A percentile compares a stretch with the other conserved stretches of the same genome.
Evolutionary conservation across 345 rosid species (phyloP).

Genomic region (Capsella bursapastoris): DNA sequence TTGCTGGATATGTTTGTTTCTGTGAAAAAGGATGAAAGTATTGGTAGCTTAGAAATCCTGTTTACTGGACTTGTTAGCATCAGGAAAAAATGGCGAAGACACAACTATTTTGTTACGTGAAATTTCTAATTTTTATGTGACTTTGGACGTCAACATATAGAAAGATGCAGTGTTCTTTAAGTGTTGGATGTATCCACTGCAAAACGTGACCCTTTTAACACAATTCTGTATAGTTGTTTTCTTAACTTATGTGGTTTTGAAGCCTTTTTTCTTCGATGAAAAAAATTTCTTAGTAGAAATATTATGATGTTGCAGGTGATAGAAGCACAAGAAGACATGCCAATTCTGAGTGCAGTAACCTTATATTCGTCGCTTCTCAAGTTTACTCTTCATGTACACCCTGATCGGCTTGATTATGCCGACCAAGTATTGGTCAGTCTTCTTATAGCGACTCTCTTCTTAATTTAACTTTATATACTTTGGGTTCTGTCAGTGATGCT

Average conservation of each 20-base stretch:
- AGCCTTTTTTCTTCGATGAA: conserved; percentile 17
- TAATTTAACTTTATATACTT: conserved; percentile 22
- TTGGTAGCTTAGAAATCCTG: conserved; percentile 21
- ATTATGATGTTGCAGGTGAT: conserved; percentile 69
- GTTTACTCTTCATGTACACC: conserved; percentile 98
- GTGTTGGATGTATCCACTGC: conserved; percentile 21
- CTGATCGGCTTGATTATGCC: conserved; percentile 98
- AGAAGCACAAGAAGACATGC: conserved; percentile 96
- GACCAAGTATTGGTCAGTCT: conserved; percentile 73
- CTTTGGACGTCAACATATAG: conserved; percentile 7
- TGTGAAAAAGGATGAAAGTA: conserved; percentile 29
- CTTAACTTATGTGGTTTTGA: conserved; percentile 9
- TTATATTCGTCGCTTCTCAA: conserved; percentile 96
- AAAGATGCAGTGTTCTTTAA: conserved; percentile 6
- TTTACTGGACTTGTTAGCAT: conserved; percentile 24
- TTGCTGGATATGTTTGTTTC: conserved; percentile 15
- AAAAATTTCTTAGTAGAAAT: background rate
- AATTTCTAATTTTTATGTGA: background rate
- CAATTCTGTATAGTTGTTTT: conserved; percentile 21
- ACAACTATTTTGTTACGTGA: conserved; percentile 16
- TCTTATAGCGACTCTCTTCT: conserved; percentile 17
- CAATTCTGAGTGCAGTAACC: conserved; percentile 87
- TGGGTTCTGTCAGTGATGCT: conserved; percentile 18
- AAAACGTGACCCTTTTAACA: conserved; percentile 15
- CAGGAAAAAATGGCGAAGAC: conserved; percentile 17